Conservation (phyloP, 306 rosid genomes). For the Dryas alaskensis region DNA sequence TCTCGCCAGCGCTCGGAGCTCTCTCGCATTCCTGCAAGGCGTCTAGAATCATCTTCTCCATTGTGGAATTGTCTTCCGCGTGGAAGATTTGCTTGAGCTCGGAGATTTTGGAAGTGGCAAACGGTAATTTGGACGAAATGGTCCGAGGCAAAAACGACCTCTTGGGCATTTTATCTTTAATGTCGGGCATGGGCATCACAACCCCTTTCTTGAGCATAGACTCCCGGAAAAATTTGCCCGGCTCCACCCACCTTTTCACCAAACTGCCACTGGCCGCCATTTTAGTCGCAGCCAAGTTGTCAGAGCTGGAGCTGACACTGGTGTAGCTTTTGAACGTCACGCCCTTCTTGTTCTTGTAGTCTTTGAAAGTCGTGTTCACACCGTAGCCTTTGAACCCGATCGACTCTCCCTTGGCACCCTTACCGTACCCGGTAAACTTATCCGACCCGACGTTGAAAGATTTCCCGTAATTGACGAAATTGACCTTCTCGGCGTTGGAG, state of each 20-base stretch:
- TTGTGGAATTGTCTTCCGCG: conserved; percentile 70
- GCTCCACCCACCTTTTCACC: conserved; percentile 82
- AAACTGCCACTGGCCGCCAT: conserved; percentile 47
- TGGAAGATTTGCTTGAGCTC: conserved; percentile 63
- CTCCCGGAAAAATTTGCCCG: conserved; percentile 89
- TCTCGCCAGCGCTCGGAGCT: conserved; percentile 65
- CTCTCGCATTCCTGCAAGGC: conserved; percentile 78
- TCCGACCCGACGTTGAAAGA: conserved; percentile 85
- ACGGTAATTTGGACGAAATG: conserved; percentile 73
- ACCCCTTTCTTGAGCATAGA: conserved; percentile 65
- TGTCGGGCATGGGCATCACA: conserved; percentile 85
- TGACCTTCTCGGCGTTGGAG: conserved; percentile 52
- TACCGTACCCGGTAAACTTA: conserved; percentile 62
- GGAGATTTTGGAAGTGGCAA: conserved; percentile 54
- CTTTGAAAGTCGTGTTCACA: conserved; percentile 80
- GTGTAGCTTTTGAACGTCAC: conserved; percentile 47
- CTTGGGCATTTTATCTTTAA: conserved; percentile 79
- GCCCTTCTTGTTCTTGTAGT: conserved; percentile 49
- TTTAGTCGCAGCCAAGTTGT: background rate
- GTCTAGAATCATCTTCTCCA: conserved; percentile 67
- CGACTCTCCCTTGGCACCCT: conserved; percentile 32
- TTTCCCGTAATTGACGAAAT: conserved; percentile 72
- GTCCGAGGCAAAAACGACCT: conserved; percentile 92
- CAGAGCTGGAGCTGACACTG: conserved; percentile 39
- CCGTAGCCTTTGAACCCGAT: conserved; percentile 73